phyloP scores from a whole-genome alignment of 2,329 filamentous ascomycete genomes.

The Pseudovirgaria hyperparasitica region DNA sequence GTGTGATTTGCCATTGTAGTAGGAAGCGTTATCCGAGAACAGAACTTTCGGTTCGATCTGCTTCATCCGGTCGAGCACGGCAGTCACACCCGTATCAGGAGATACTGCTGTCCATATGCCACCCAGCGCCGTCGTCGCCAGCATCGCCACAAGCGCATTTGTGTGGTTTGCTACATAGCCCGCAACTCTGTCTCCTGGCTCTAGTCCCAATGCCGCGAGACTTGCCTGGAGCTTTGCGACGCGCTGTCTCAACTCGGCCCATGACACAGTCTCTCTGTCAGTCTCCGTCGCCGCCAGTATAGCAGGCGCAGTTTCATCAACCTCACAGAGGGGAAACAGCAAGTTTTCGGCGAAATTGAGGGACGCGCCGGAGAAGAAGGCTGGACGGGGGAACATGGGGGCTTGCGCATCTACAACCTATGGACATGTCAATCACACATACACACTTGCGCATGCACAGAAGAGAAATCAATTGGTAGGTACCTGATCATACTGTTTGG shows the following conservation, averaged over 20 bases:
- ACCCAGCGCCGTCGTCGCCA: slow-evolving; percentile 69
- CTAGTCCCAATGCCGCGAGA: slow-evolving; percentile 53
- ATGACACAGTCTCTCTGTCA: slow-evolving; percentile 52
- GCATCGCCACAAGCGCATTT: slow-evolving; percentile 76
- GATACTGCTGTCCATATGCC: slow-evolving; percentile 90
- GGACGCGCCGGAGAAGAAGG: slow-evolving; percentile 67
- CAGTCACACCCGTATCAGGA: slow-evolving; percentile 82
- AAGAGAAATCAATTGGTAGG: slow-evolving; percentile 10
- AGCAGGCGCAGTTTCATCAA: slow-evolving; percentile 50
- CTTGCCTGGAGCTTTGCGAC: slow-evolving; percentile 63
- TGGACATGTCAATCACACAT: slow-evolving; percentile 8
- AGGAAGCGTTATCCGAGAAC: slow-evolving; percentile 75
- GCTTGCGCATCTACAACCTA: slow-evolving; percentile 56
- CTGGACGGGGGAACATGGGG: slow-evolving; percentile 72
- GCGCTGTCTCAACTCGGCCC: slow-evolving; percentile 66
- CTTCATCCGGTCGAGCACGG: slow-evolving; percentile 72
- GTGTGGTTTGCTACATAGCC: slow-evolving; percentile 82
- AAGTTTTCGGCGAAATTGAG: slow-evolving; percentile 95
- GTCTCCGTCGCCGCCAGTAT: slow-evolving; percentile 75
- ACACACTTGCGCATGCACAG: neutral
- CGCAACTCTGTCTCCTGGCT: slow-evolving; percentile 48
- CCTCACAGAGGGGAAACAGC: slow-evolving; percentile 55
- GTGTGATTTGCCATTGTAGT: slow-evolving; percentile 88
- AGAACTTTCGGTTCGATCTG: slow-evolving; percentile 77
- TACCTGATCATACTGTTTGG: slow-evolving; percentile 49